Evolutionary conservation across 2,329 filamentous ascomycete species (phyloP).

Genomic region (Penicillium sp.): DNA sequence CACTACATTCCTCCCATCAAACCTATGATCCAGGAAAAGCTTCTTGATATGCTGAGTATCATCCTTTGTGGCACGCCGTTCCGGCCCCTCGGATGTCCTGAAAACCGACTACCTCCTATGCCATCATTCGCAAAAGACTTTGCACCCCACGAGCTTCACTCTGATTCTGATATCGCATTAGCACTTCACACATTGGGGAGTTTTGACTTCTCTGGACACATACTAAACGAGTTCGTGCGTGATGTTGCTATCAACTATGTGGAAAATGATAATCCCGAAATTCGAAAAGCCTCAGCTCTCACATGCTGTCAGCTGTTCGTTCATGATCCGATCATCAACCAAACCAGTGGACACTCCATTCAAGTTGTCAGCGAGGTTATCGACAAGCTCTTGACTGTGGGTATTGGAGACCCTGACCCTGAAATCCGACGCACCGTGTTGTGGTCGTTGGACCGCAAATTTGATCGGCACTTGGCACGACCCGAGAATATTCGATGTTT

Average conservation of each 20-base stretch:
- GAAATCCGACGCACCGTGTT: constrained; percentile 87
- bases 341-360: constrained; percentile 94
- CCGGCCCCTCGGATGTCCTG: constrained; percentile 84
- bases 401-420: constrained; percentile 85
- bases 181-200: constrained; percentile 95
- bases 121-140: constrained; percentile 86
- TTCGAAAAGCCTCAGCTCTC: constrained; percentile 87
- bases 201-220: constrained; percentile 87
- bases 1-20: constrained; percentile 97
- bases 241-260: constrained; percentile 98
- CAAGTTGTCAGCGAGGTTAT: constrained; percentile 98
- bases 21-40: constrained; percentile 84
- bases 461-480: constrained; percentile 94
- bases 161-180: constrained; percentile 83
- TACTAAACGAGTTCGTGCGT: constrained; percentile 96
- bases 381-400: constrained; percentile 90
- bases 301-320: constrained; percentile 98
- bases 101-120: constrained; percentile 76
- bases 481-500: constrained; percentile 95
- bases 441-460: constrained; percentile 83
- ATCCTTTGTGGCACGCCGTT: constrained; percentile 92
- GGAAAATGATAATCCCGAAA: constrained; percentile 90
- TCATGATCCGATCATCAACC: constrained; percentile 93
- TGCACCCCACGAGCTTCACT: constrained; percentile 76
- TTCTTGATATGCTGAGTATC: constrained; percentile 91